Base-by-base conservation (phyloP, 2,329 filamentous ascomycete species). In the Xylaria sp. region DNA sequence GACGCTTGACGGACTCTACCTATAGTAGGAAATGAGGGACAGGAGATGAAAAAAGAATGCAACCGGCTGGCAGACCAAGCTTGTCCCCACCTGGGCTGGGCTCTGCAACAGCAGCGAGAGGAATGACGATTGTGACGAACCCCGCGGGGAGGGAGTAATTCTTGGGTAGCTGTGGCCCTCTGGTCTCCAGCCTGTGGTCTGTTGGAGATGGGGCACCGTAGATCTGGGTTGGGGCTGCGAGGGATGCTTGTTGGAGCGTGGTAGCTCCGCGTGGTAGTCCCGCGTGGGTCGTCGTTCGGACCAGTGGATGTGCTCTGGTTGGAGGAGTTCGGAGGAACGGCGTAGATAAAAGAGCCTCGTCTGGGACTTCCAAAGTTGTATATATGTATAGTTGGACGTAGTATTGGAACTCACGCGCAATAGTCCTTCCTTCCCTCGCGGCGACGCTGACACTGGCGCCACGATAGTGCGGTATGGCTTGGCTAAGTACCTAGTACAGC, bases 291-390 rank as follows among this genome's bases (percentile, higher is more conserved):
- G 68, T 71, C 33, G 51, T 74, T 77, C 77, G 78, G 77, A 69
- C 78, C 66, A 78, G 75, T 76, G 78, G 77, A 76, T 75, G 75
- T 58, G 57, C 49, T 70, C 69, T 78, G 76, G 77, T 78, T 78
- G 78, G 77, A 60, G 51, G 64, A 23, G 66, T 73, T 75, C 74
- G 76, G 76, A 64, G 75, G 49, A 75, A 77, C 73, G 76, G 77
- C 73, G 72, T 25, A 66, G 54, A 28, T n/a, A 43, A 54, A 46
- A 31, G 33, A 56, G 59, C 56, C 65, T 64, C 49, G 52, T 39
- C 36, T 48, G 52, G 41, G 18, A 46, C 4, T 10, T n/a, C n/a
- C n/a, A n/a, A n/a, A n/a, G n/a, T n/a, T 36, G 10, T 36, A 36
- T 36, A 36, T 36, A 36, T 8, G 33, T 36, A 36, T 36, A 36